phyloP scores from a whole-genome alignment of 1,284 basidiomycete species.

The Leccinum fallax region DNA sequence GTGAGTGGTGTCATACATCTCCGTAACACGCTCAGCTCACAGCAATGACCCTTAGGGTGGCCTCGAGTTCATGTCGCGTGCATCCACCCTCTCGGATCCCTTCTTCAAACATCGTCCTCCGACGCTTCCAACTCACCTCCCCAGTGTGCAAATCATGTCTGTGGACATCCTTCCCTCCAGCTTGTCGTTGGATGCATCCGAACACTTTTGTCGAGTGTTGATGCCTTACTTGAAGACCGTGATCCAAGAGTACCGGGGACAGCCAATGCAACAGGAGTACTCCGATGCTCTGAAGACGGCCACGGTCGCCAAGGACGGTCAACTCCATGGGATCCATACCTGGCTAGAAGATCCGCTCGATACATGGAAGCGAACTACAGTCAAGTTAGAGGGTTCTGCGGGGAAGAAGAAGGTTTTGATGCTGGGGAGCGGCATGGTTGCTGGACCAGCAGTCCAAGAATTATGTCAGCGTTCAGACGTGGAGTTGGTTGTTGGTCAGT shows the following conservation, averaged over 20 bases:
- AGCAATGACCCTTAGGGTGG: conserved; percentile 57
- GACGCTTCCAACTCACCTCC: conserved; percentile 46
- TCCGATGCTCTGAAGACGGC: conserved; percentile 61
- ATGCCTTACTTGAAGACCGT: conserved; percentile 70
- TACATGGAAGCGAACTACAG: conserved; percentile 37
- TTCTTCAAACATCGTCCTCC: conserved; percentile 59
- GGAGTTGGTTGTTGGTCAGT: conserved; percentile 74
- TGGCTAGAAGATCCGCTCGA: conserved; percentile 63
- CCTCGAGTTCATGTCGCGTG: conserved; percentile 75
- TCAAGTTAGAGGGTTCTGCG: conserved; percentile 3
- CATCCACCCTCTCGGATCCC: conserved; percentile 79
- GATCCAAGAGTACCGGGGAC: conserved; percentile 44
- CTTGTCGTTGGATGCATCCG: conserved; percentile 79
- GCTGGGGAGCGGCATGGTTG: conserved; percentile 91
- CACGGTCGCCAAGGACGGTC: conserved; percentile 68
- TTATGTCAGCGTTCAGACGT: conserved; percentile 63
- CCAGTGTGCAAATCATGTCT: conserved; percentile 75
- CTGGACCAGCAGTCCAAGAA: conserved; percentile 80
- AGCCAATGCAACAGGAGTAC: conserved; percentile 23
- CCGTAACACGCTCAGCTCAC: not conserved
- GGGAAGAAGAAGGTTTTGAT: conserved; percentile 75
- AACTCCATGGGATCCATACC: conserved; percentile 52
- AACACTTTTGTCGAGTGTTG: conserved; percentile 70
- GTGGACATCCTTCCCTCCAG: conserved; percentile 89
- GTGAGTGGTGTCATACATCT: conserved; percentile 39